A percentile compares a stretch with the other conserved stretches of the same genome.
phyloP scores from a whole-genome alignment of 164 flowering plant genomes.

The Vitis rotundifolia region DNA sequence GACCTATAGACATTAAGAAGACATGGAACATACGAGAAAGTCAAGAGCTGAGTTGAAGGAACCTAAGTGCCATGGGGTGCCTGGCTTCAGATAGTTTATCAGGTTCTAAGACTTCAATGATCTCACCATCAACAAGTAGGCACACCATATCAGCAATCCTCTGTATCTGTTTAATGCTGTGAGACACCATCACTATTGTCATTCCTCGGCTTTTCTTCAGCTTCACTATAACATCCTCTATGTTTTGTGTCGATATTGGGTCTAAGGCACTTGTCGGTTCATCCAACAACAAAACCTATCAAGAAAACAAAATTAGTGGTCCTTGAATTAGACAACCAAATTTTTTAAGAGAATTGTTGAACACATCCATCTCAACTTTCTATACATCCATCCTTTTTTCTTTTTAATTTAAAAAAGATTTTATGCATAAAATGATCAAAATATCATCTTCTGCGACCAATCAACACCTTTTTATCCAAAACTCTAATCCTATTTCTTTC shows the following conservation, averaged over 20 bases:
- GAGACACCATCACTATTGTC: constrained; percentile 45
- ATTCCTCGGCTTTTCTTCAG: constrained; percentile 35
- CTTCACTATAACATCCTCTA: constrained; percentile 44
- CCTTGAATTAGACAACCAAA: too few relatives aligned
- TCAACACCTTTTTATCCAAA: too few relatives aligned
- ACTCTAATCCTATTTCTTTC: too few relatives aligned
- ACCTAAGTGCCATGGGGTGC: constrained; percentile 51
- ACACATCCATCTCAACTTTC: too few relatives aligned
- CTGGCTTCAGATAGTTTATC: constrained; percentile 38
- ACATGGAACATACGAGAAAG: too few relatives aligned
- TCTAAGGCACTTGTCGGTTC: constrained; percentile 59
- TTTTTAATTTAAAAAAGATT: too few relatives aligned
- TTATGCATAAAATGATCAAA: too few relatives aligned
- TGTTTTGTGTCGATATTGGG: constrained; percentile 48
- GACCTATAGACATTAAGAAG: too few relatives aligned
- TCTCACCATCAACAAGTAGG: constrained; percentile 45
- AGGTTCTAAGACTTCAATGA: constrained; percentile 44
- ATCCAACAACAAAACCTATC: constrained; percentile 47
- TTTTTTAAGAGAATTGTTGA: too few relatives aligned
- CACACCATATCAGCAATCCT: constrained; percentile 47
- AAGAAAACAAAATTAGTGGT: not conserved
- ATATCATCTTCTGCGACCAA: too few relatives aligned
- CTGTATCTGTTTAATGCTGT: constrained; percentile 51
- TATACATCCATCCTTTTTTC: too few relatives aligned
- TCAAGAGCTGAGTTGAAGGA: constrained; percentile 43